These are phyloP conservation scores for Clonostachys sp. DNA, from an alignment of 2,329 filamentous ascomycete genomes.

Conservation along the genomic window DNA sequence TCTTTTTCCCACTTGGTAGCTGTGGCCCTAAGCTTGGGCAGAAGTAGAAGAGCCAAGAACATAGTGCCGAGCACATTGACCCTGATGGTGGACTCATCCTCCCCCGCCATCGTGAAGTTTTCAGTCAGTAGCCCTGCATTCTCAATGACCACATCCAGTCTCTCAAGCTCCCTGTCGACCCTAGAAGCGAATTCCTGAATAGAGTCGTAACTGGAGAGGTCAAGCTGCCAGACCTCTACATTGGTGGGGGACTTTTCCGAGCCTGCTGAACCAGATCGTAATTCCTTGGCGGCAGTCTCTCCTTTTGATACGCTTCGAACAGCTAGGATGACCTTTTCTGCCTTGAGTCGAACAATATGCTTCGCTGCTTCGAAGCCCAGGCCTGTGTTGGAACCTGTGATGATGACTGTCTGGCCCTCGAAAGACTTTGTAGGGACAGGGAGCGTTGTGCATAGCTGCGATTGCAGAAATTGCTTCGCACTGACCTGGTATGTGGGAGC, in stretches of 20 bases:
- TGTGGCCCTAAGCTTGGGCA: slow-evolving; percentile 29
- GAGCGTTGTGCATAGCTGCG: background rate
- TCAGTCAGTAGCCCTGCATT: slow-evolving; percentile 21
- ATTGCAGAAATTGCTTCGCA: no score
- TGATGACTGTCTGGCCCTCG: slow-evolving; percentile 19
- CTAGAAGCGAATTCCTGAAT: slow-evolving; percentile 25
- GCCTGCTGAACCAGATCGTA: background rate
- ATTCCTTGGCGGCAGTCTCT: slow-evolving; percentile 1
- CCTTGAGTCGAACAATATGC: slow-evolving; percentile 15
- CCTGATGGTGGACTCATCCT: slow-evolving; percentile 33
- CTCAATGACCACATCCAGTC: slow-evolving; percentile 28
- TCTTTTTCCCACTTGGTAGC: slow-evolving; percentile 9
- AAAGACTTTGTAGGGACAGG: slow-evolving; percentile 10
- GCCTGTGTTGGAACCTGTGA: slow-evolving; percentile 26
- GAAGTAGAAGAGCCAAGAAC: background rate
- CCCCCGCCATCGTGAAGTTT: slow-evolving; percentile 17
- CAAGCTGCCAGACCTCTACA: slow-evolving; percentile 15
- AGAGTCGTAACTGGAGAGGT: slow-evolving; percentile 28
- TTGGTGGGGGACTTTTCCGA: background rate
- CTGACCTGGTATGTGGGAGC: no score
- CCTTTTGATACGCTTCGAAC: slow-evolving; percentile 11
- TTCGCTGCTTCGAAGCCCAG: slow-evolving; percentile 25
- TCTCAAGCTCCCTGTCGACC: slow-evolving; percentile 15
- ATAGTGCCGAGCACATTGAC: slow-evolving; percentile 35
- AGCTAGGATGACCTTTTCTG: slow-evolving; percentile 23